These are phyloP conservation scores for Hyparrhenia diplandra DNA, from an alignment of 176 grass and related monocot genomes.

Conservation along the genomic window DNA sequence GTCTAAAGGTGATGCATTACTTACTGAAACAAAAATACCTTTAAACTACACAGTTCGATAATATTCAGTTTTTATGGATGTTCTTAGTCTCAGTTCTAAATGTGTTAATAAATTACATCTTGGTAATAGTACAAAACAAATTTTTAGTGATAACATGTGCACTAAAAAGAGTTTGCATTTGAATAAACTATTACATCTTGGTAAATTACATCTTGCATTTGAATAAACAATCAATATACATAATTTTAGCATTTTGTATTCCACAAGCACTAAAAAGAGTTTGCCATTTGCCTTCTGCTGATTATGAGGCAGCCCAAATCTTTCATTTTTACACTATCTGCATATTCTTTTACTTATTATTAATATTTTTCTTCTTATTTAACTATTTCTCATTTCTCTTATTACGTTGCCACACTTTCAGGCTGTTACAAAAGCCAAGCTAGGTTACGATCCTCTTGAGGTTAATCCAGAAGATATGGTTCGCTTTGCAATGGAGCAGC, in stretches of 20 bases:
- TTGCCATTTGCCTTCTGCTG: too few species aligned
- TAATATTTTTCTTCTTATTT: neutral
- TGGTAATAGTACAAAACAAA: neutral
- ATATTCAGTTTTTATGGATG: neutral
- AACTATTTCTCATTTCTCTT: slow-evolving; percentile 16
- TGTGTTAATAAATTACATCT: neutral
- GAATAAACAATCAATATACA: neutral
- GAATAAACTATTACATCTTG: too few species aligned
- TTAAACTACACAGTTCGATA: neutral
- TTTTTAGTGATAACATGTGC: too few species aligned
- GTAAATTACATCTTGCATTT: too few species aligned
- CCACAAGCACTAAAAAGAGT: too few species aligned
- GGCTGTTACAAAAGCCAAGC: slow-evolving; percentile 98
- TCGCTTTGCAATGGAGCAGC: slow-evolving; percentile 82
- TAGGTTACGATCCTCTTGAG: slow-evolving; percentile 94
- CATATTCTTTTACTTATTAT: neutral
- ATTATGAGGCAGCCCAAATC: too few species aligned
- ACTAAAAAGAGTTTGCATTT: too few species aligned
- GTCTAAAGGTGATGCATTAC: slow-evolving; percentile 76
- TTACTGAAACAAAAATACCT: slow-evolving; percentile 13
- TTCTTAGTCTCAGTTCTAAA: neutral
- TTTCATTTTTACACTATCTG: neutral
- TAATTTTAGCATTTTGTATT: too few species aligned
- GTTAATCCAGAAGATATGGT: slow-evolving; percentile 99
- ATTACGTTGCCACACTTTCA: slow-evolving; percentile 43